Evolutionary conservation across 106 monocot genomes (phyloP), one percentile per base, ranked within the genome.

Genomic region (Narthecium ossifragum): DNA sequence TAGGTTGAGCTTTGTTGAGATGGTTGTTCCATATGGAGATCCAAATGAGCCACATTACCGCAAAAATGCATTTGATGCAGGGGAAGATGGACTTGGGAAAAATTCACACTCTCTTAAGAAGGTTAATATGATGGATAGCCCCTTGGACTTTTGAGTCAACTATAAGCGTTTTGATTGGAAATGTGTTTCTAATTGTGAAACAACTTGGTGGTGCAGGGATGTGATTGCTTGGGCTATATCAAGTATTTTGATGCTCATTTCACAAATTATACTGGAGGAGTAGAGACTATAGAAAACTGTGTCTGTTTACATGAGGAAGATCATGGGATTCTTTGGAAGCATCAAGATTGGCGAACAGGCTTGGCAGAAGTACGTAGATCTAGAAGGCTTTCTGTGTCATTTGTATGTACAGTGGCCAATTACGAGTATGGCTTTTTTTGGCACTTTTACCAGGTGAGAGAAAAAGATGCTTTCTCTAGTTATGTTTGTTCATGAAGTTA

Each of bases 1-100:
- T 45, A 78, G 98, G 43, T 53, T 98, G 64, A 90, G 90, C 59
- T 90, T 98, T 72, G 96, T 98, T 38, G 96, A 98, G 70, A 90
- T 98, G 90, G 96, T 96, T 30, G 96, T 96, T 51, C 90, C 96
- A 13, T 96, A 96, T 80, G 96, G 96, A 45, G 96, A 96, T 74
- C 96, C 96, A 40, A 84, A 90, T 72, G 90, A 98, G 22, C 90
- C 96, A 49, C 96, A 98, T 62, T 98, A 98, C 55, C 80, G 84
- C 31, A 98, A 98, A 61, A 98, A 98, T 81, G 86, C 90, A 63
- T 98, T 90, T 79, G 90, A 98, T 87, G 90, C 96, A 38, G 90
- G 96, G 30, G 96, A 98, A 66, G 96, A 98, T 67, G 96, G 96
- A 15, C 73, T 98, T 15, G 96, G 96, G 2, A 90, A 98, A 59